Conservation (phyloP, 2,329 filamentous ascomycete genomes). For the Xylaria sp. region DNA sequence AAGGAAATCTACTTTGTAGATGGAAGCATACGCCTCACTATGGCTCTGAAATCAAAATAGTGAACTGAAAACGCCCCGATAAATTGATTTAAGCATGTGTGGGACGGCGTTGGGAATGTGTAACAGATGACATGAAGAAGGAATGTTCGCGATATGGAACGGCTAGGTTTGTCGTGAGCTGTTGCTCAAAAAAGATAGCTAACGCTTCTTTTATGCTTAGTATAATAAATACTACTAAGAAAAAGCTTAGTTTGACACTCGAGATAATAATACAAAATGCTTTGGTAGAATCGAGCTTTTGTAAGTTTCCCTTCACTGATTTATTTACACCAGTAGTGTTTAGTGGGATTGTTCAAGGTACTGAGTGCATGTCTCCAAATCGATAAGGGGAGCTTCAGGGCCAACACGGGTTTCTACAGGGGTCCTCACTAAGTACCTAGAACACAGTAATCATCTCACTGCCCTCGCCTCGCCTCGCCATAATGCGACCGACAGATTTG, state of each 20-base stretch:
- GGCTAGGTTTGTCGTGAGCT: neutral
- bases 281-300: neutral
- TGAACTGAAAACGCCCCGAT: neutral
- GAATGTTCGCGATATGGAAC: conserved; percentile 2
- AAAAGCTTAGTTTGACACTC: neutral
- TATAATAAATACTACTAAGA: neutral
- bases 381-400: conserved; percentile 10
- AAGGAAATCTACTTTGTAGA: conserved; percentile 25
- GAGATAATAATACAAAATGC: neutral
- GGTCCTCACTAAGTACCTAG: too few relatives aligned
- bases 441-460: neutral
- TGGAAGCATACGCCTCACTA: neutral
- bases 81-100: neutral
- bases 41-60: neutral
- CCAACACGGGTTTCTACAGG: too few relatives aligned
- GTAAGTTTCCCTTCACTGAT: neutral
- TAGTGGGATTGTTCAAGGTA: neutral
- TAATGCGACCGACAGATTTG: conserved; percentile 52
- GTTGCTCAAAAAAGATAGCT: neutral
- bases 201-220: neutral
- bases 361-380: conserved; percentile 10
- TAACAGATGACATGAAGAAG: conserved; percentile 4
- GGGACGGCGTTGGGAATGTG: neutral
- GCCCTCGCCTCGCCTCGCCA: conserved; percentile 1
- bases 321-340: too few relatives aligned